Conservation (phyloP, 768 basidiomycete species). For the Auricularia sp. region DNA sequence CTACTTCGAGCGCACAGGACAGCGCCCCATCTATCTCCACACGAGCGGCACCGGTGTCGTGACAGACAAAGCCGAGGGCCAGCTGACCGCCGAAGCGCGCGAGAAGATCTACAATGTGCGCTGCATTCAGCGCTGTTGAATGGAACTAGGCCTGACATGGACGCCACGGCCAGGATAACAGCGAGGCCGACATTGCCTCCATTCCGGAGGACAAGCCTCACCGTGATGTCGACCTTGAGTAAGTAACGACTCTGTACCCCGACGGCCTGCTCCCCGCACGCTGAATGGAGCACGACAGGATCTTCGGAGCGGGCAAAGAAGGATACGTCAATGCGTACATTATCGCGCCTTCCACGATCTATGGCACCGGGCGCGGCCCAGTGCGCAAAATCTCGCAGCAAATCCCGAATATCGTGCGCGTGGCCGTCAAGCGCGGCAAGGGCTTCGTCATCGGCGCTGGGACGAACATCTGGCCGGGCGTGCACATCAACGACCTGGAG, state of each 20-base stretch:
- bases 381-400: slow-evolving; percentile 1
- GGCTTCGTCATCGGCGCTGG: slow-evolving; percentile 6
- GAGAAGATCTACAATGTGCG: not conserved
- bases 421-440: slow-evolving; percentile 5
- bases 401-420: not conserved
- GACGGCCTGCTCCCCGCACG: not conserved
- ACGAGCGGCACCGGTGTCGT: slow-evolving; percentile 2
- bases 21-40: slow-evolving; percentile 3
- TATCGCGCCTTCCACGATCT: slow-evolving; percentile 8
- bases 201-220: not conserved
- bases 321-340: slow-evolving; percentile 9
- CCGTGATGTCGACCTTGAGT: not conserved
- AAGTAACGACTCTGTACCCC: not conserved
- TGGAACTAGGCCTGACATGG: not conserved
- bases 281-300: not conserved
- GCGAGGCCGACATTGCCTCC: not conserved
- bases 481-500: slow-evolving; percentile 8
- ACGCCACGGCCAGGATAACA: not conserved
- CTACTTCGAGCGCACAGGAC: not conserved
- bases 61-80: not conserved
- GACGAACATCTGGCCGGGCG: slow-evolving; percentile 5
- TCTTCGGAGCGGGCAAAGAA: slow-evolving; percentile 7
- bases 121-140: not conserved
- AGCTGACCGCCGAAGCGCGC: slow-evolving; percentile 1
- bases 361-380: slow-evolving; percentile 6